Conservation (phyloP, 106 monocot species). For the Dactylorhiza incarnata region DNA sequence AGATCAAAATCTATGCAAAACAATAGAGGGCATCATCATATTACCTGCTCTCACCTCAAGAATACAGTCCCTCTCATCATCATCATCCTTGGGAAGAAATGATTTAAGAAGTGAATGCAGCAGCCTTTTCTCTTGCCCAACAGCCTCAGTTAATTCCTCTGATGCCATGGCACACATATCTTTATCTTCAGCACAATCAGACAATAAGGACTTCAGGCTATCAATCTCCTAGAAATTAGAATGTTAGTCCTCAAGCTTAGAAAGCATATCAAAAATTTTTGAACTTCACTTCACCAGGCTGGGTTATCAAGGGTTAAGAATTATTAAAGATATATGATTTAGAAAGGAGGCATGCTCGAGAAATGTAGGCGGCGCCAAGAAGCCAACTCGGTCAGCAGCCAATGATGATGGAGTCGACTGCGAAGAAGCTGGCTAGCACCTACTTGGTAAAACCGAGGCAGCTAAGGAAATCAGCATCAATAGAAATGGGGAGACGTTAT, state of each 20-base stretch:
- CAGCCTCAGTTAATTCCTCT: constrained; percentile 59
- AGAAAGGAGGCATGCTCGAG: too few species aligned
- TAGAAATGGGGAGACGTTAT: too few species aligned
- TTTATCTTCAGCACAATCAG: constrained; percentile 67
- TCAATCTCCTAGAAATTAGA: constrained; percentile 62
- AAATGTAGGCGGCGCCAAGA: too few species aligned
- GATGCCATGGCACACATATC: constrained; percentile 71
- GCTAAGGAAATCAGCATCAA: too few species aligned
- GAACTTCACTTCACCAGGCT: not conserved
- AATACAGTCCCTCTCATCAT: constrained; percentile 89
- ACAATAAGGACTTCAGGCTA: constrained; percentile 51
- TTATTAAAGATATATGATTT: too few species aligned
- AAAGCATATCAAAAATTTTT: not conserved
- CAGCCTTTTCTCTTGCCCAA: constrained; percentile 54
- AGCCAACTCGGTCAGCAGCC: too few species aligned
- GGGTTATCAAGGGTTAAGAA: not conserved
- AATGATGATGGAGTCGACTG: too few species aligned
- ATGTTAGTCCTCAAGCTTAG: not conserved
- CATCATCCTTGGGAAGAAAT: constrained; percentile 94
- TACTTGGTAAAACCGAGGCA: too few species aligned
- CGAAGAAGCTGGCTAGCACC: too few species aligned
- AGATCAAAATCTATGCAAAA: constrained; percentile 1
- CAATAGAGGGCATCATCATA: not conserved
- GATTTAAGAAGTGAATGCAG: constrained; percentile 53
- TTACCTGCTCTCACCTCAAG: constrained; percentile 98